Evolutionary conservation across 495 filamentous ascomycete species (phyloP), one percentile per base, ranked within the genome.

Genomic region (Penicillium macrosclerotiorum): DNA sequence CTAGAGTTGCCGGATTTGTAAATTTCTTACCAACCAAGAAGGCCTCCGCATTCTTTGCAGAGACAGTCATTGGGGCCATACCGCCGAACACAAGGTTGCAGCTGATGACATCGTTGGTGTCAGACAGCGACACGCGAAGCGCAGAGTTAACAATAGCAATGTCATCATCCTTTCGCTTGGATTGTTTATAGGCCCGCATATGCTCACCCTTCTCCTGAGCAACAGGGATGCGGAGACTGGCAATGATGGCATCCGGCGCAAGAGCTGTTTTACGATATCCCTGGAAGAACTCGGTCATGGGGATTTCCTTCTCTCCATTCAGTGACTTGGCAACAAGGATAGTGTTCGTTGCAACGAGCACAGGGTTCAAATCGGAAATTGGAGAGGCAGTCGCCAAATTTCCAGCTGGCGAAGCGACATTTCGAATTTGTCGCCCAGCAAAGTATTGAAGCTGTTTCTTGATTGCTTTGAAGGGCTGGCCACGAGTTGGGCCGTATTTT

Each of bases 141-240:
- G 89, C 86, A 7, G 85, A 80, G 46, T 92, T 96, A 30, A 95
- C 92, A 46, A 97, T 96, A 8, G 92, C 92, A 61, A 96, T 96
- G 68, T 97, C 92, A 63, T 96, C 92, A 58, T 96, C 92, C 55
- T 96, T 96, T 39, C 92, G 74, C 74, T 96, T 97, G 0, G 92
- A 82, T 57, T 96, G 92, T 64, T 97, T 97, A 65, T 95, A 96
- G 2, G 92, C 54, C 86, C 86, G 39, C 42, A 64, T 33, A 24
- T 42, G 17, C 79, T 82, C 54, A 81, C 85, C 53, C 80, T 49
- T 55, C 12, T 44, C 38, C 4, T 49, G 75, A 0, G 86, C 82
- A 13, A 84, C 63, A 0, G 93, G 93, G 35, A 98, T 86, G n/a
- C 86, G 83, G 25, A 98, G 81, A 42, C 80, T 82, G 14, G 88